Base-by-base conservation (phyloP, 2,329 filamentous ascomycete species). In the Ophiostoma ips region DNA sequence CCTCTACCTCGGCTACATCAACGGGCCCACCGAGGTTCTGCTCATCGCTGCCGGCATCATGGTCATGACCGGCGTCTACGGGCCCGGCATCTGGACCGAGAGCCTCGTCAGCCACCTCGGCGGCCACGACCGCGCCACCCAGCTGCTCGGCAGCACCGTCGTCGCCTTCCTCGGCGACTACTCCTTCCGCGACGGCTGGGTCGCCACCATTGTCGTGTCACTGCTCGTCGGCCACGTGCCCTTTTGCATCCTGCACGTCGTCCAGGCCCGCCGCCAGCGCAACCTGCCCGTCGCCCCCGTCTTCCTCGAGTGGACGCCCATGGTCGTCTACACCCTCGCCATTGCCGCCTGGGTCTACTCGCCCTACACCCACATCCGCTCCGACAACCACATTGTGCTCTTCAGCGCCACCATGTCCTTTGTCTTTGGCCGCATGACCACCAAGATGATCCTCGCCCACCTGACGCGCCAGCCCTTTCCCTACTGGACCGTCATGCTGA, bases 401-500 rank as follows among this genome's bases (percentile, higher is more conserved):
- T 94, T 95, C 66, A 95, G 89, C 70, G 68, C 94, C 53, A 94
- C 87, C 53, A 84, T 96, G 73, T 85, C 87, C n/a, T 89, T 96
- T 60, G 92, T 95, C 52, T 96, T 98, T 65, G 92, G 92, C 34
- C 84, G 92, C 58, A 88, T 98, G 83, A 96, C 92, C 0, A 98
- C 92, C 36, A 98, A 96, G 72, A 96, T 96, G 66, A 98, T 98
- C 62, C 80, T 98, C 16, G 90, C 92, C 3, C 92, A 98, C 66
- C 73, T 98, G 48, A 92, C 92, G 2, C 80, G 80, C 55, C 92
- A 96, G 64, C 86, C 90, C 3, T 98, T 96, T 68, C 92, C 92
- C 1, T 94, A 86, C 74, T 96, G 89, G 88, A 96, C 92, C 11
- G 76, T 92, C 46, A 85, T 96, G 76, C 74, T 96, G 35, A 79